Base-by-base conservation (phyloP, 2,329 filamentous ascomycete species). In the Cercospora brassicicola region DNA sequence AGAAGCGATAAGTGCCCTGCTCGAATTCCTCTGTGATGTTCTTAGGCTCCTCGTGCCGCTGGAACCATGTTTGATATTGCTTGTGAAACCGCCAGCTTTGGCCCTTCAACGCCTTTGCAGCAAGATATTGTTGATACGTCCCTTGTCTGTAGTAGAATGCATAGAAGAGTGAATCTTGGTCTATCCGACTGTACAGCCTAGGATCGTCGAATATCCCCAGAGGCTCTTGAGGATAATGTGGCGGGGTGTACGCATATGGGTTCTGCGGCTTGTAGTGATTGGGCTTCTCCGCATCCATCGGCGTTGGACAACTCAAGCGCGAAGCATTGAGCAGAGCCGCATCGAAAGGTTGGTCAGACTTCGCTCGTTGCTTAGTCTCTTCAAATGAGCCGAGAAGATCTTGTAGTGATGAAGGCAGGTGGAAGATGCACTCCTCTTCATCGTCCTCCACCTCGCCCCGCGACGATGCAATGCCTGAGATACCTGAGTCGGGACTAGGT, bases 21-120 rank as follows among this genome's bases (percentile, higher is more conserved):
- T 99, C 95, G 78, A 93, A 98, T 82, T 99, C 95, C 81, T 99
- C 95, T 0, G 95, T 98, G 77, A 99, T 99, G 75, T 90, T 94
- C 85, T 99, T 99, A 18, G 95, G 95, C 83, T 99, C 95, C 78
- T 99, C 95, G 74, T 99, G 95, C 62, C 95, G 88, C 81, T 99
- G 95, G 78, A 99, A 99, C 95, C 95, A 99, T 1, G 95, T 99
- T 81, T 97, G 95, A 78, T 99, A 99, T 80, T 98, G 95, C 84
- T 99, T 99, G 83, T 99, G 95, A 80, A 99, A 99, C 66, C 95
- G 88, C 95, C 95, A 99, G 81, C 94, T 97, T 81, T 99, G 95
- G 73, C 94, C 92, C 82, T 99, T 99, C 62, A 99, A 84, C n/a
- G 95, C 93, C 81, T 96, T 97, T 13, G 95, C 95, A 1, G 95